phyloP scores from a whole-genome alignment of 73 alveolate genomes.

The Tetrahymena thermophila region DNA sequence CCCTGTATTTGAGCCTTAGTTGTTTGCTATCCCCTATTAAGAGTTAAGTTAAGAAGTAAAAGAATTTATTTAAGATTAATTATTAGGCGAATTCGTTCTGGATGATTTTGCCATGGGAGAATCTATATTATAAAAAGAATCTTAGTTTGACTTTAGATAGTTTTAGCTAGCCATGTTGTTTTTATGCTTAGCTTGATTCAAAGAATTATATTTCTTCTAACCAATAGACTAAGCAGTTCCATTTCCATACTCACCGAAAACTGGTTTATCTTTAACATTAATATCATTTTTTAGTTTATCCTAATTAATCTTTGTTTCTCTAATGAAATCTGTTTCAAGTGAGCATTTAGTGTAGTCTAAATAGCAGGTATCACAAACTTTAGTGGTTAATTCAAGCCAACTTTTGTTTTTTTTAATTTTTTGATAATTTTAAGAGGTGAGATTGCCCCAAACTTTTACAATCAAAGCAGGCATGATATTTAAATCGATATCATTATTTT shows the following conservation, averaged over 20 bases:
- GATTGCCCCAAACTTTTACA: constrained; percentile 36
- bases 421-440: background rate
- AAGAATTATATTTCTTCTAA: background rate
- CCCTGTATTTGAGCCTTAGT: background rate
- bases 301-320: background rate
- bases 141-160: background rate
- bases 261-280: background rate
- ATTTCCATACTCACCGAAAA: background rate
- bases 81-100: background rate
- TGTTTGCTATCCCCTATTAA: background rate
- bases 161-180: background rate
- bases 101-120: background rate
- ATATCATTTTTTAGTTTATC: background rate
- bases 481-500: constrained; percentile 22
- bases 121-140: background rate
- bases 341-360: background rate
- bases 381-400: background rate
- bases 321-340: background rate
- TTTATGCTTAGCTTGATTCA: background rate
- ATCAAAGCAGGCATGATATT: constrained; percentile 33
- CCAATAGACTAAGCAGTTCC: background rate
- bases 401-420: background rate
- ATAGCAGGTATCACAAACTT: background rate
- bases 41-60: background rate
- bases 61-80: background rate